Conservation (phyloP, 768 basidiomycete genomes). For the Rhodotorula diobovata region DNA sequence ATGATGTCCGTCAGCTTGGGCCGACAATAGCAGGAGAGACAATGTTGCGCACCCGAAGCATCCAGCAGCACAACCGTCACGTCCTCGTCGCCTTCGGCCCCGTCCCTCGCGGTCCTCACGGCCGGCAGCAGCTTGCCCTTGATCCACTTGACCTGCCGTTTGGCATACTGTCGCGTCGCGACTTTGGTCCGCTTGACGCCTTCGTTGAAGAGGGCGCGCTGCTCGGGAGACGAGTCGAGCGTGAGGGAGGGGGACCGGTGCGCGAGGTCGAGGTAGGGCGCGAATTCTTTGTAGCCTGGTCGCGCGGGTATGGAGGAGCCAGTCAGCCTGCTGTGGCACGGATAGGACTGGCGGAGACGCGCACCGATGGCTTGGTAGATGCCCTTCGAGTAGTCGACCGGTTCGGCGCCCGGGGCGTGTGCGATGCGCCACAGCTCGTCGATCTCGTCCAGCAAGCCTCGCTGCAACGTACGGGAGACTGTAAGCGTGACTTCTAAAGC, state of each 20-base stretch:
- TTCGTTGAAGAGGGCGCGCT: constrained; percentile 50
- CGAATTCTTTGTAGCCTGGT: constrained; percentile 88
- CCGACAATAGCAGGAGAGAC: background rate
- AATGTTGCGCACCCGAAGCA: constrained; percentile 37
- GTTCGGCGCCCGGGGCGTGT: constrained; percentile 37
- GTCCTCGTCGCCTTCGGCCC: constrained; percentile 13
- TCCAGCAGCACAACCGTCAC: constrained; percentile 53
- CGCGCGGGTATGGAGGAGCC: too few species aligned
- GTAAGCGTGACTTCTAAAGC: background rate
- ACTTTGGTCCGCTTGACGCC: constrained; percentile 73
- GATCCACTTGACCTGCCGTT: constrained; percentile 86
- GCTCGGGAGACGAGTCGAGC: background rate
- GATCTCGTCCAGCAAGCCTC: constrained; percentile 77
- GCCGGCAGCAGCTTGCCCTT: constrained; percentile 76
- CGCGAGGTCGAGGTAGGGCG: constrained; percentile 54
- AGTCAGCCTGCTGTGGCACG: background rate
- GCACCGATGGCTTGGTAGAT: constrained; percentile 92
- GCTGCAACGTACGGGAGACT: constrained; percentile 49
- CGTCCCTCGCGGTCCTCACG: constrained; percentile 16
- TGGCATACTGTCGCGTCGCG: constrained; percentile 84
- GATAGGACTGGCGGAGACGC: constrained; percentile 4
- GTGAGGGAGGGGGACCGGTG: constrained; percentile 11
- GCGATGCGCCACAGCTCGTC: constrained; percentile 43
- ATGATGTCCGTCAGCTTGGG: background rate
- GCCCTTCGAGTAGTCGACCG: constrained; percentile 67